Evolutionary conservation across 805 yeast species (phyloP).

Genomic region (Cyberlindnera xylosilytica): DNA sequence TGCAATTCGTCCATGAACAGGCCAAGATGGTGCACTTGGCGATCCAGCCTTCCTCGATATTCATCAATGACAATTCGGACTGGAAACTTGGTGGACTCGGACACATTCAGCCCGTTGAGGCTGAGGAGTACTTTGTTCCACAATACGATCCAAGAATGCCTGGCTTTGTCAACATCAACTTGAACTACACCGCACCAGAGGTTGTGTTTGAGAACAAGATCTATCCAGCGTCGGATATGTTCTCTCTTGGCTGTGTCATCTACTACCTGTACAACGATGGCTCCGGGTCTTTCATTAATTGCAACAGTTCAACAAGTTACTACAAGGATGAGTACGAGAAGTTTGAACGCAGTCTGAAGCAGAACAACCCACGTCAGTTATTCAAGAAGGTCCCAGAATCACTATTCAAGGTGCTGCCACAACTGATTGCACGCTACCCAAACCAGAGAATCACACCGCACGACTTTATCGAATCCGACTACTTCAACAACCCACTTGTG

Average conservation of each 20-base stretch:
- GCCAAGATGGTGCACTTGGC: constrained; percentile 76
- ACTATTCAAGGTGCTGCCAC: constrained; percentile 43
- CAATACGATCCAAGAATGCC: constrained; percentile 78
- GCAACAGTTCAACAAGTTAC: constrained; percentile 55
- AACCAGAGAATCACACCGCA: constrained; percentile 56
- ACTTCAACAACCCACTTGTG: constrained; percentile 79
- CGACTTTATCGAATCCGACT: constrained; percentile 66
- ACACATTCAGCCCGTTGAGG: constrained; percentile 45
- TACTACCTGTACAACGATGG: constrained; percentile 62
- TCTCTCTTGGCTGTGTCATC: constrained; percentile 78
- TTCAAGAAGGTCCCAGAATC: constrained; percentile 61
- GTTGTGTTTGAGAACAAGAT: constrained; percentile 62
- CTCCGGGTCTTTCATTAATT: constrained; percentile 44
- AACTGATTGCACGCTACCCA: constrained; percentile 54
- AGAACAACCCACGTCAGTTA: constrained; percentile 35
- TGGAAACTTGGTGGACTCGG: constrained; percentile 89
- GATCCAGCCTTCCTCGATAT: constrained; percentile 71
- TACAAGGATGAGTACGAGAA: constrained; percentile 55
- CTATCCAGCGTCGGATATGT: constrained; percentile 71
- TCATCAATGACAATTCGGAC: constrained; percentile 81
- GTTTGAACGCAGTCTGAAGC: constrained; percentile 45
- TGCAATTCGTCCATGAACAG: constrained; percentile 77
- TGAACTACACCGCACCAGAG: constrained; percentile 84
- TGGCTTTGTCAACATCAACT: constrained; percentile 59
- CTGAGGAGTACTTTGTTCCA: constrained; percentile 62